Evolutionary conservation across 2,329 filamentous ascomycete genomes (phyloP), one percentile per base, ranked within the genome.

Genomic region (Penicillium sp.): DNA sequence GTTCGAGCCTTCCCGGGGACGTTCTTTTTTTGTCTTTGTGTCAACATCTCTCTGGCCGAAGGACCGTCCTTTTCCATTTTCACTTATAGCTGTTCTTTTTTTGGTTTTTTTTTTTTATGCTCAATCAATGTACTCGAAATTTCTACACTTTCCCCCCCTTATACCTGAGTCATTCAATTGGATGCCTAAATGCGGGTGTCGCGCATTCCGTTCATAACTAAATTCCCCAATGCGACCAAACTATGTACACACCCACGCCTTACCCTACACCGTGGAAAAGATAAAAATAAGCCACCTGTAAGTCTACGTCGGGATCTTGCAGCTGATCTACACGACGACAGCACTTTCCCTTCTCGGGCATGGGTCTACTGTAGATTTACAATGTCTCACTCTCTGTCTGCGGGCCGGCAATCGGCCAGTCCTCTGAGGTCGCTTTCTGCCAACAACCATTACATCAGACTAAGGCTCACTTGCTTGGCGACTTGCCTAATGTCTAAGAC

Each of bases 1-100:
- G 72, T 75, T 75, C 72, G 69, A 75, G 72, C 72, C 72, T 74
- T 75, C 71, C 71, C 72, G 69, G 72, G 72, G 70, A 74, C 72
- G 72, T 47, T 57, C 25, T 65, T 65, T 66, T 66, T 66, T 58
- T 27, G 16, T 25, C 13, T 23, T 48, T 48, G 1, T 19, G 3
- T 19, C 31, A 13, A 6, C 11, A 10, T 19, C 19, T 19, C 19
- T 19, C 19, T 19, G 19, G 19, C 19, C 19, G 19, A 19, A 19
- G 19, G 19, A 19, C 19, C 19, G 19, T 19, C 19, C 19, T 19
- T 19, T 19, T 19, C 19, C 19, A 19, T 19, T 19, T 19, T 19
- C 19, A 19, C 19, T 19, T 19, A 19, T 1, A 19, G 19, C 19
- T 19, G 19, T 19, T 19, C 19, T 19, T 19, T 19, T 19, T 19